A percentile compares a stretch with the other conserved stretches of the same genome.
Evolutionary conservation across 139 green algal genomes (phyloP).

Genomic region (Yamagishiella unicocca): DNA sequence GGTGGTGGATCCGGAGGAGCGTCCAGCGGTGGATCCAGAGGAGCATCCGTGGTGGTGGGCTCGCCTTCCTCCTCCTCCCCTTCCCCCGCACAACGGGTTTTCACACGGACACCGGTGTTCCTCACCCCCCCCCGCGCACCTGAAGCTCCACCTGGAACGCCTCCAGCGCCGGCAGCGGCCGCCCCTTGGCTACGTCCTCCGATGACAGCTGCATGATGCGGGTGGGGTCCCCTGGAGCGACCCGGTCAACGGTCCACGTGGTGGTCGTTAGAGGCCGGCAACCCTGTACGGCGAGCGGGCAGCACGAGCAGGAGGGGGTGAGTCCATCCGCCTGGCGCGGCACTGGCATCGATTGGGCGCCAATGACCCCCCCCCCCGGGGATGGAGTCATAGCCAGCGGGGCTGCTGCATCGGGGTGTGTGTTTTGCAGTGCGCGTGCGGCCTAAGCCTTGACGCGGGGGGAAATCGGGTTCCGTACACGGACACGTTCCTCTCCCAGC

Average conservation of each 20-base stretch:
- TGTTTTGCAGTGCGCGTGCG: too few relatives aligned
- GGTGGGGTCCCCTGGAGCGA: slow-evolving; percentile 7
- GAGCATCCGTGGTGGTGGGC: too few relatives aligned
- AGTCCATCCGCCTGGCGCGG: too few relatives aligned
- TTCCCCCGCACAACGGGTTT: too few relatives aligned
- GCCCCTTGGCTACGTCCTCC: slow-evolving; percentile 3
- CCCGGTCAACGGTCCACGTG: slow-evolving; percentile 48
- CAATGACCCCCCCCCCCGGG: too few relatives aligned
- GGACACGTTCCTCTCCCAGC: too few relatives aligned
- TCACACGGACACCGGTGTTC: background rate
- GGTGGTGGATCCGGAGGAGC: too few relatives aligned
- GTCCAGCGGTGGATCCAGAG: too few relatives aligned
- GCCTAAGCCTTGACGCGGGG: too few relatives aligned
- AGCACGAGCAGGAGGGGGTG: background rate
- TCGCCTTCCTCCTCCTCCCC: background rate
- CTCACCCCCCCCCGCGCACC: background rate
- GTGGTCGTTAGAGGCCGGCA: slow-evolving; percentile 53
- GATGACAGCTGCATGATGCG: slow-evolving; percentile 5
- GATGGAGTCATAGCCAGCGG: background rate
- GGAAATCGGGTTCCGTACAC: too few relatives aligned
- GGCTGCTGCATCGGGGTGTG: background rate
- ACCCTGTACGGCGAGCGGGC: slow-evolving; percentile 38
- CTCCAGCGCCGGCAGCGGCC: slow-evolving; percentile 49
- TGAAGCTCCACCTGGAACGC: slow-evolving; percentile 59
- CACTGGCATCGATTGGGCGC: too few relatives aligned